phyloP scores from a whole-genome alignment of 306 rosid species.

The Psophocarpus tetragonolobus region DNA sequence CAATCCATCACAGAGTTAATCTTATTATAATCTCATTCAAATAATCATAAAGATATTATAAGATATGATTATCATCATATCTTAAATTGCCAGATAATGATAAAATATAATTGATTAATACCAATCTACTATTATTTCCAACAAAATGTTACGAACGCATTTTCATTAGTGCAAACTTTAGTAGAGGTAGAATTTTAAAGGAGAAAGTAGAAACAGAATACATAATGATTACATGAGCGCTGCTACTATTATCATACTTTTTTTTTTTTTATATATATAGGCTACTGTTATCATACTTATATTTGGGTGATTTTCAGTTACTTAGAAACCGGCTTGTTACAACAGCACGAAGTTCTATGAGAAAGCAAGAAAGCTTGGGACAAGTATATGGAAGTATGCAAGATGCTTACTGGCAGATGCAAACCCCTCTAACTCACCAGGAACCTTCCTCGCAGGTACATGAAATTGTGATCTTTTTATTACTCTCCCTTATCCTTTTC shows the following conservation, averaged over 20 bases:
- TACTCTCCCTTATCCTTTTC: slow-evolving; percentile 15
- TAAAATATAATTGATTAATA: too few species aligned
- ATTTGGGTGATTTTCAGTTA: slow-evolving; percentile 48
- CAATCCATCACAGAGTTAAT: too few species aligned
- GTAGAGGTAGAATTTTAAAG: not conserved
- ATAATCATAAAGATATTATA: too few species aligned
- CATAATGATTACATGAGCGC: slow-evolving; percentile 6
- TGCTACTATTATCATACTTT: not conserved
- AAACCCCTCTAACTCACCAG: slow-evolving; percentile 60
- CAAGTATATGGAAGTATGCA: slow-evolving; percentile 75
- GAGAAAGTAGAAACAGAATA: not conserved
- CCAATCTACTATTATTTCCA: too few species aligned
- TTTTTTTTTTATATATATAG: too few species aligned
- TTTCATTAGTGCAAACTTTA: not conserved
- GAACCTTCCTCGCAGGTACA: slow-evolving; percentile 56
- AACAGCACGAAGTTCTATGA: slow-evolving; percentile 56
- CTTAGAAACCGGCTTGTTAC: slow-evolving; percentile 61
- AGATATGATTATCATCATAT: too few species aligned
- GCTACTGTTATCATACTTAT: not conserved
- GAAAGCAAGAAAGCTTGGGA: slow-evolving; percentile 58
- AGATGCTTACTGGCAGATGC: slow-evolving; percentile 74
- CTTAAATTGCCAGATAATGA: too few species aligned
- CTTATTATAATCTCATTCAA: too few species aligned
- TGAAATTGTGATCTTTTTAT: slow-evolving; percentile 15
- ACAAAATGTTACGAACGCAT: not conserved